Conservation (phyloP, 2,329 filamentous ascomycete species). For the Arachnopeziza araneosa region DNA sequence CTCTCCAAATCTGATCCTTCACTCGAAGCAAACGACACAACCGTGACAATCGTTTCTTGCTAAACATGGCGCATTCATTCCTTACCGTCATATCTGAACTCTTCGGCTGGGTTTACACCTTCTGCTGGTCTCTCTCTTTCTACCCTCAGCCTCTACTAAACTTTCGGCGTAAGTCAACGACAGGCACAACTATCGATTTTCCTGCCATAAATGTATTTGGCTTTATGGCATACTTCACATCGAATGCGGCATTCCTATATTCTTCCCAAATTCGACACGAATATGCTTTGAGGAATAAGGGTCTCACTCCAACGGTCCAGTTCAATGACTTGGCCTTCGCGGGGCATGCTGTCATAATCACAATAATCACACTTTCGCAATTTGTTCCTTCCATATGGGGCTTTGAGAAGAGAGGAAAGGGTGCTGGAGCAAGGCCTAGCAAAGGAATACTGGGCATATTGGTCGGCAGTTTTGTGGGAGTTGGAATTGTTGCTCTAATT, state of each 20-base stretch:
- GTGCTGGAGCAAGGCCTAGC: slow-evolving; percentile 50
- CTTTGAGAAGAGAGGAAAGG: slow-evolving; percentile 53
- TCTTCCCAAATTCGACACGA: slow-evolving; percentile 71
- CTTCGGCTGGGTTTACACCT: slow-evolving; percentile 70
- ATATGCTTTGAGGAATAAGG: slow-evolving; percentile 74
- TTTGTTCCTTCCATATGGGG: slow-evolving; percentile 70
- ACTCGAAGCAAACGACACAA: slow-evolving; percentile 6
- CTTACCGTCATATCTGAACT: slow-evolving; percentile 48
- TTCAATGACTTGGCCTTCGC: slow-evolving; percentile 91
- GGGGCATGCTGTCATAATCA: slow-evolving; percentile 70
- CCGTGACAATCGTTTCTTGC: background rate
- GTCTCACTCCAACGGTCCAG: slow-evolving; percentile 75
- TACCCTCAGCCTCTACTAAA: slow-evolving; percentile 88
- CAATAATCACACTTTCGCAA: slow-evolving; percentile 69
- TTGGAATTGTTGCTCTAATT: slow-evolving; percentile 44
- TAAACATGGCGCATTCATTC: slow-evolving; percentile 27
- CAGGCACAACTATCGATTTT: slow-evolving; percentile 83
- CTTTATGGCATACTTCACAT: slow-evolving; percentile 70
- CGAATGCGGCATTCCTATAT: slow-evolving; percentile 70
- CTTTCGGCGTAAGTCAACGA: slow-evolving; percentile 67
- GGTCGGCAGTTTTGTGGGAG: slow-evolving; percentile 58
- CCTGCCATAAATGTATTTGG: slow-evolving; percentile 68
- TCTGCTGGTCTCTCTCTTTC: slow-evolving; percentile 82
- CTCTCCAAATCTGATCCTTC: background rate
- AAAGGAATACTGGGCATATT: slow-evolving; percentile 63